Base-by-base conservation (phyloP, 331 rosid species). In the Rosa hybrid region DNA sequence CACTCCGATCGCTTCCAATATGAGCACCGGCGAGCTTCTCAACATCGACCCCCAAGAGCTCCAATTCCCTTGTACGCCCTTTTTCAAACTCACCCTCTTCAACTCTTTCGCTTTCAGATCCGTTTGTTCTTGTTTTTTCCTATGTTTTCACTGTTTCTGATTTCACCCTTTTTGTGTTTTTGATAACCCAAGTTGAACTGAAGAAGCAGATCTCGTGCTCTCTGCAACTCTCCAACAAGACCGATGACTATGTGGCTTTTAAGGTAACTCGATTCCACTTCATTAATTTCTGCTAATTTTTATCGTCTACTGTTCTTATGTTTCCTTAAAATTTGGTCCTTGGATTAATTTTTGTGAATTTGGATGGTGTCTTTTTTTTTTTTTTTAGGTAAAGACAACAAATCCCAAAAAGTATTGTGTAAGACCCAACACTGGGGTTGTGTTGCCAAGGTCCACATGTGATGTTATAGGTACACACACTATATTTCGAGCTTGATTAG, bases 191-290 rank as follows among this genome's bases (percentile, higher is more conserved):
- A 78, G 98, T 94, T 84, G 98, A 92, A 79, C 84, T 90, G 98
- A 85, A 86, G 94, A 92, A 92, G 93, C 98, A 94, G 96, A 94
- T 94, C 98, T 88, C 96, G 7, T 92, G 97, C 86, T 86, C 97
- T 80, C 78, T 92, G 86, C 96, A 84, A 59, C 88, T 94, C 72
- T 87, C 88, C 63, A 94, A 94, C 87, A 88, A 84, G 87, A 84
- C 91, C 12, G 93, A 92, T 69, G 64, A 90, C 48, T 85, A 76
- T 78, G 93, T 94, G 57, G 98, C 96, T 76, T 94, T 90, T 88
- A 94, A 94, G 98, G 98, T 94, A 59, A 81, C 51, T 45, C 4
- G 38, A 10, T 54, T 73, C 6, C 64, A 78, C 68, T 18, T 38
- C 49, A 41, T 20, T 6, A 5, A 9, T 68, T 68, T 25, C 30